Base-by-base conservation (phyloP, 257 asterid species). In the Misopates orontium region DNA sequence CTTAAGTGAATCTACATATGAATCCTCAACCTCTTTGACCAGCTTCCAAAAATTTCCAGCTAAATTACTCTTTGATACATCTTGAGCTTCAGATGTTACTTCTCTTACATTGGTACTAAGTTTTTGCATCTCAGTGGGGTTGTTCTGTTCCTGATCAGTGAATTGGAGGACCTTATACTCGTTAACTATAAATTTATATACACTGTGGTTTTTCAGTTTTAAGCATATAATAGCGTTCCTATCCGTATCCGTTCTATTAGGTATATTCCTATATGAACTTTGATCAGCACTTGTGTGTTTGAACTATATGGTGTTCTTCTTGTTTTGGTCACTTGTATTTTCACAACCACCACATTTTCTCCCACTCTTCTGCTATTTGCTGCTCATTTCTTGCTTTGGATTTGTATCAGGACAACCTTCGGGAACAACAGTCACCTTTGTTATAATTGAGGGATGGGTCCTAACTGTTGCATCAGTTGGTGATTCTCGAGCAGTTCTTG, bases 351-450 rank as follows among this genome's bases (percentile, higher is more conserved):
- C 45, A 45, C 41, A 63, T 62, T 60, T 40, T 58, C 66, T 41
- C 59, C 55, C 61, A 60, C 24, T 54, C 60, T 39, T 54, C 5
- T 49, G 49, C 60, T 49, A 60, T 60, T 73, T 24, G 13, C n/a
- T 52, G 45, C 71, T 84, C 10, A 88, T 54, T 20, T 67, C 16
- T 62, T 68, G 62, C 63, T 19, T 28, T 68, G 44, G 59, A 23
- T 55, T n/a, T 75, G 68, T 74, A 36, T 60, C 88, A 94, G 99
- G 89, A 42, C 91, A 83, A 84, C 87, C 89, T 17, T 94, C 99
- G 15, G 99, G 99, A 69, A 91, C 99, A 60, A 94, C 99, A 14
- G 99, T 85, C 62, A 94, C 98, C 13, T 88, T 91, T 80, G 96
- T 88, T 64, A 91, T 94, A 74, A 82, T 88, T 11, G 97, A 94